phyloP scores from a whole-genome alignment of 495 filamentous ascomycete genomes.

The Hypoxylon cercidicola region DNA sequence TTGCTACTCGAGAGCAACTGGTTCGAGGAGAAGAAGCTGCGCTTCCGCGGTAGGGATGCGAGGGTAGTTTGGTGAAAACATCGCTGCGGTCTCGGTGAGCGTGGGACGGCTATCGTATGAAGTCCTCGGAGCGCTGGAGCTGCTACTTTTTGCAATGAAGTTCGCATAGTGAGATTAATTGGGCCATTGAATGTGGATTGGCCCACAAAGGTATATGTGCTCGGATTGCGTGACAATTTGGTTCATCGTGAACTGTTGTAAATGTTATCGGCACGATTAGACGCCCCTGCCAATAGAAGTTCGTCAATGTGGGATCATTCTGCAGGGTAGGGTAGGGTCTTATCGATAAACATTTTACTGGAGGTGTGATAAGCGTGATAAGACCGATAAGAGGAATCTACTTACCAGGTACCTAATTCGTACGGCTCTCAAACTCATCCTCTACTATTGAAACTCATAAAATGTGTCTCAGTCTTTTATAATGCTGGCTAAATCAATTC shows the following conservation, averaged over 20 bases:
- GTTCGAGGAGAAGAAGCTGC: constrained; percentile 55
- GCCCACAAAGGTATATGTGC: background rate
- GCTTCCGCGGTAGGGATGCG: constrained; percentile 47
- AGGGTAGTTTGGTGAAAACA: constrained; percentile 47
- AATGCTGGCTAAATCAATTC: too few species aligned
- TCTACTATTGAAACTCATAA: too few species aligned
- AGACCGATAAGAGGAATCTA: background rate
- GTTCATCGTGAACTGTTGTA: background rate
- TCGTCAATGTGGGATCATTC: too few species aligned
- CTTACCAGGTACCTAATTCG: too few species aligned
- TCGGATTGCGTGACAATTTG: background rate
- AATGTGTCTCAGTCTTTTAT: too few species aligned
- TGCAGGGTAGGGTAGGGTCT: background rate
- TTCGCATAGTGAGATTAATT: constrained; percentile 40
- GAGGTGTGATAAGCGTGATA: background rate
- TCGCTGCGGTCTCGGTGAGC: constrained; percentile 29
- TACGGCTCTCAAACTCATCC: too few species aligned
- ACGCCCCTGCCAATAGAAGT: too few species aligned
- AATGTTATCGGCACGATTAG: too few species aligned
- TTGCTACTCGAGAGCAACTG: constrained; percentile 47
- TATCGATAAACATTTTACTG: background rate
- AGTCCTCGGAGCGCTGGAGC: constrained; percentile 36
- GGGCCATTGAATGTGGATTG: constrained; percentile 28
- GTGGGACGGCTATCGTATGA: constrained; percentile 28
- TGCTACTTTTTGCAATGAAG: constrained; percentile 40